Evolutionary conservation across 148 eudicot genomes (phyloP).

Genomic region (Fagopyrum tataricum): DNA sequence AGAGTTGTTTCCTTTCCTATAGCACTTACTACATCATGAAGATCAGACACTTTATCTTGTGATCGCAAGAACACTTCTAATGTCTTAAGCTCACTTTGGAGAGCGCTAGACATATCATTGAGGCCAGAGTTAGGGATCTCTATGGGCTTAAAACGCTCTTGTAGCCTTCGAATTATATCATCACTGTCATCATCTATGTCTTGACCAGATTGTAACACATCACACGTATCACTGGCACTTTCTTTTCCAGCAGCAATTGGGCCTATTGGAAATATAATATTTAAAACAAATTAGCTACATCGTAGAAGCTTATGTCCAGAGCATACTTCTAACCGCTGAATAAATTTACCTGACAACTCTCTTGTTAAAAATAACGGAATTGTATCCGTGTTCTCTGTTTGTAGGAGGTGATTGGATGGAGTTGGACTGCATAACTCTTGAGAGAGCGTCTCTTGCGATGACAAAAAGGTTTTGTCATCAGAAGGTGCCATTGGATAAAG

Average conservation of each 20-base stretch:
- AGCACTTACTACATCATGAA: constrained; percentile 26
- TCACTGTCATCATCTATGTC: constrained; percentile 40
- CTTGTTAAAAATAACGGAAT: constrained; percentile 19
- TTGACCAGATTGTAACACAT: constrained; percentile 37
- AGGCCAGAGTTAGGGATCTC: constrained; percentile 34
- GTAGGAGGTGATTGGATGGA: constrained; percentile 20
- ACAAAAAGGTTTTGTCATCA: constrained; percentile 22
- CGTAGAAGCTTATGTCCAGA: background rate
- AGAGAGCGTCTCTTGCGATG: constrained; percentile 40
- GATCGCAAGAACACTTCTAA: constrained; percentile 17
- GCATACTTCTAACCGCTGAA: background rate
- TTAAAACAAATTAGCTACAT: constrained; percentile 8
- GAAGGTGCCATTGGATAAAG: constrained; percentile 23
- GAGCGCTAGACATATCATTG: constrained; percentile 34
- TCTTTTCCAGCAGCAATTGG: constrained; percentile 20
- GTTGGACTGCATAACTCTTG: constrained; percentile 16
- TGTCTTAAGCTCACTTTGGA: constrained; percentile 23
- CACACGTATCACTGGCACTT: constrained; percentile 32
- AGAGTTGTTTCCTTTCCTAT: constrained; percentile 19
- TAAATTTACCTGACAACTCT: constrained; percentile 35
- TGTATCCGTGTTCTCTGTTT: constrained; percentile 23
- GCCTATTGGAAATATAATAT: constrained; percentile 26
- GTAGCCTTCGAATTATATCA: constrained; percentile 34
- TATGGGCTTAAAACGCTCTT: constrained; percentile 52
- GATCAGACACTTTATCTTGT: constrained; percentile 21